These are phyloP conservation scores for Saccharomyces pastorianus DNA, from an alignment of 1,139 yeast genomes.

Conservation along the genomic window DNA sequence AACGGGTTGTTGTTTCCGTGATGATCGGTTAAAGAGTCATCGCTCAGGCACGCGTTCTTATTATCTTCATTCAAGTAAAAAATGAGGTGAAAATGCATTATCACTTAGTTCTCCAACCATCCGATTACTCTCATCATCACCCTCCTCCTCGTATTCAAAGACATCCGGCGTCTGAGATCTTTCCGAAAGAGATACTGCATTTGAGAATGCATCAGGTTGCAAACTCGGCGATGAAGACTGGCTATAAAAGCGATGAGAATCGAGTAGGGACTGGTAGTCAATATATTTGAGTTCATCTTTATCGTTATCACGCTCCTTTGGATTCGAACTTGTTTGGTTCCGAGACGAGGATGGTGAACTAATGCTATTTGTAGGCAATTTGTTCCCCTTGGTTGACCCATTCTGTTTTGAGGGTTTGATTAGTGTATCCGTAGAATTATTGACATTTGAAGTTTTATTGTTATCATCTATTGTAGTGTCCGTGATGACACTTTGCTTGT, in stretches of 20 bases:
- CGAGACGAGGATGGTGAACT: background rate
- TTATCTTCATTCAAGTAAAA: background rate
- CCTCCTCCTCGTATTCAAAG: background rate
- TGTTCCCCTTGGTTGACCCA: background rate
- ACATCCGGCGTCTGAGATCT: background rate
- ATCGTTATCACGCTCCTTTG: background rate
- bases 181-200: background rate
- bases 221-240: background rate
- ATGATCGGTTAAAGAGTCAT: background rate
- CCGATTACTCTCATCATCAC: background rate
- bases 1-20: background rate
- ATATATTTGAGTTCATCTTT: background rate
- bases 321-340: background rate
- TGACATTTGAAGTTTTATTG: slow-evolving; percentile 4
- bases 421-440: slow-evolving; percentile 10
- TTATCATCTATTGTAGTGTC: slow-evolving; percentile 8
- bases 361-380: background rate
- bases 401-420: background rate
- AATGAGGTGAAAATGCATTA: background rate
- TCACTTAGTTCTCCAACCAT: background rate
- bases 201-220: background rate
- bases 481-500: slow-evolving; percentile 14
- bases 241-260: background rate
- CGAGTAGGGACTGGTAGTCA: background rate
- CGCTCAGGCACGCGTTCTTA: background rate